Evolutionary conservation across 768 basidiomycete species (phyloP).

Genomic region (Boletellus sp.): DNA sequence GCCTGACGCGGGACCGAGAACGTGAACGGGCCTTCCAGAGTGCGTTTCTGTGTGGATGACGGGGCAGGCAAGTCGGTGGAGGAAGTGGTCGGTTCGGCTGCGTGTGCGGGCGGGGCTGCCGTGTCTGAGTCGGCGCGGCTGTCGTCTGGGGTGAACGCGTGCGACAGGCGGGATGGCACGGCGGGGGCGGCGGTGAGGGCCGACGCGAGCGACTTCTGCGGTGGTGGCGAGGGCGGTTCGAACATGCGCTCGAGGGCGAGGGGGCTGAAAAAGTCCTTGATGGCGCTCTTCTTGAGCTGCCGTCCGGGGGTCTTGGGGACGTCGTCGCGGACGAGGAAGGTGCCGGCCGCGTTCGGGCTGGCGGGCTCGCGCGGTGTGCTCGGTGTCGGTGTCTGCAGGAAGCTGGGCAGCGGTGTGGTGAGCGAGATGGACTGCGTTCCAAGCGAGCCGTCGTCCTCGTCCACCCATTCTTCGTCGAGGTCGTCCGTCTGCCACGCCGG

Average conservation of each 20-base stretch:
- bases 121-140: constrained; percentile 24
- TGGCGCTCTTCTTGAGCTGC: constrained; percentile 48
- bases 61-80: constrained; percentile 6
- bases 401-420: constrained; percentile 51
- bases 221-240: constrained; percentile 84
- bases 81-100: constrained; percentile 9
- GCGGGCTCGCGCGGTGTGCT: constrained; percentile 9
- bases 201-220: constrained; percentile 19
- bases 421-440: constrained; percentile 58
- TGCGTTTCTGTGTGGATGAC: constrained; percentile 40
- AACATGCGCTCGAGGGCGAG: constrained; percentile 88
- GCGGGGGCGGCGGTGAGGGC: constrained; percentile 28
- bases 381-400: constrained; percentile 41
- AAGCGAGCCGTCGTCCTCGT: constrained; percentile 40
- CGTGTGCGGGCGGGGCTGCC: constrained; percentile 5
- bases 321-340: constrained; percentile 74
- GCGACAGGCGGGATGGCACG: constrained; percentile 37
- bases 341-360: constrained; percentile 47
- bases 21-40: constrained; percentile 64
- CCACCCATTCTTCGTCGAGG: constrained; percentile 89
- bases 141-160: constrained; percentile 33
- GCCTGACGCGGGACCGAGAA: constrained; percentile 59
- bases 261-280: constrained; percentile 87
- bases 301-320: constrained; percentile 63
- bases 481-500: constrained; percentile 90